phyloP scores from a whole-genome alignment of 139 green algal genomes.

The Deuterostichococcus epilithicus region DNA sequence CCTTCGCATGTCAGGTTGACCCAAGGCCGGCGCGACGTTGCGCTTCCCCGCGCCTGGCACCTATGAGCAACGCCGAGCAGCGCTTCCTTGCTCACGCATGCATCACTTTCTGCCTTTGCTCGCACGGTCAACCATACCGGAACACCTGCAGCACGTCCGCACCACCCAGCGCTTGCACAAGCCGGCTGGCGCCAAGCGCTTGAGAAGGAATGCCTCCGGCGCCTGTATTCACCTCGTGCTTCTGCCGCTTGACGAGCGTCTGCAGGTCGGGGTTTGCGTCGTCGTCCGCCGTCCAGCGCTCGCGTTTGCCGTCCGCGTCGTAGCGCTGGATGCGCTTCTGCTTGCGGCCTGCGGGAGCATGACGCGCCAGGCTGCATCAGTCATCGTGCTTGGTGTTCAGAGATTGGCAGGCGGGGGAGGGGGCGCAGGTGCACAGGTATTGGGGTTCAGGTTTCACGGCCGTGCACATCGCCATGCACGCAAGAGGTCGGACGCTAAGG shows the following conservation, averaged over 20 bases:
- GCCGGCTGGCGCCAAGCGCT: no score
- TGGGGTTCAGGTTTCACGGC: neutral
- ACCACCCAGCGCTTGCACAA: no score
- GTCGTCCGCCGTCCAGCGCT: slow-evolving; percentile 86
- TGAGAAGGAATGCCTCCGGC: no score
- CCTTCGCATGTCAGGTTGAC: no score
- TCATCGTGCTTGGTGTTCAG: neutral
- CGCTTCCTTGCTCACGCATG: no score
- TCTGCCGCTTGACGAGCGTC: slow-evolving; percentile 72
- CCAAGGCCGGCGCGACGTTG: no score
- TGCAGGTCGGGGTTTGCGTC: slow-evolving; percentile 57
- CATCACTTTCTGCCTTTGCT: no score
- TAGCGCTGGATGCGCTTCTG: slow-evolving; percentile 64
- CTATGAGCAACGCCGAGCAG: no score
- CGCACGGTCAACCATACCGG: no score
- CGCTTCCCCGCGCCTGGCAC: no score
- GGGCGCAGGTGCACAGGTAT: neutral
- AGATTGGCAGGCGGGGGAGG: neutral
- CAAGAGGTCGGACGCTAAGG: no score
- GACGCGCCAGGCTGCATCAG: neutral
- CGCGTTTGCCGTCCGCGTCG: slow-evolving; percentile 44
- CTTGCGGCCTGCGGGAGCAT: slow-evolving; percentile 4
- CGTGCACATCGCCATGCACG: neutral
- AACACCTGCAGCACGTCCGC: no score
- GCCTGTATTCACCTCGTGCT: slow-evolving; percentile 26